phyloP scores from a whole-genome alignment of 176 grass and related monocot genomes.

The Oryza glumipatula region DNA sequence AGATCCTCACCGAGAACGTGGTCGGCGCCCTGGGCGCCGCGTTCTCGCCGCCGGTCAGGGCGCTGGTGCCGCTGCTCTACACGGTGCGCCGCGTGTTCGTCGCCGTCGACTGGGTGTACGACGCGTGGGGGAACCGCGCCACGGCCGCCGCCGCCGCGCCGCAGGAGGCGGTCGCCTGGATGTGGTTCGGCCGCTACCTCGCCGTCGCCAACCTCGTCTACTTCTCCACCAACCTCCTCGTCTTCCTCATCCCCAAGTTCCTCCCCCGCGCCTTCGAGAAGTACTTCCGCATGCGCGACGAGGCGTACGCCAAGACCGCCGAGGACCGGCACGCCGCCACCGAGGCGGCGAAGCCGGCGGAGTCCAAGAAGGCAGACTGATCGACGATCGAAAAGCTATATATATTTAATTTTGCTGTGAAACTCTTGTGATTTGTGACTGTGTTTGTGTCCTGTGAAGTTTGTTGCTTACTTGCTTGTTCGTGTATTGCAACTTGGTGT shows the following conservation, averaged over 20 bases:
- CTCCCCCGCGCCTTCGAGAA: constrained; percentile 74
- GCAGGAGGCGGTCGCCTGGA: constrained; percentile 60
- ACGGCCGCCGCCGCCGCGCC: neutral
- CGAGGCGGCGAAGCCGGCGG: neutral
- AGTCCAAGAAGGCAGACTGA: constrained; percentile 48
- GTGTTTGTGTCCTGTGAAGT: neutral
- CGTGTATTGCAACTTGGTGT: neutral
- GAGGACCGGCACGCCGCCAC: constrained; percentile 50
- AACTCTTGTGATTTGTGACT: neutral
- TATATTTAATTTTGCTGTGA: too few relatives aligned
- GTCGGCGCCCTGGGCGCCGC: constrained; percentile 52
- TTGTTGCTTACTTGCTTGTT: neutral
- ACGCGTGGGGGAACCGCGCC: constrained; percentile 50
- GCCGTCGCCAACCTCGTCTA: constrained; percentile 69
- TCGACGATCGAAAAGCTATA: too few relatives aligned
- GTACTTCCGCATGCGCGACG: constrained; percentile 73
- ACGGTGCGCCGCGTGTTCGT: constrained; percentile 81
- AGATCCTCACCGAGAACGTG: constrained; percentile 95
- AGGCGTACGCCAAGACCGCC: constrained; percentile 45
- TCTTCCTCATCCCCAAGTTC: constrained; percentile 81
- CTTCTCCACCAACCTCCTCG: constrained; percentile 81
- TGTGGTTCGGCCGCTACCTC: constrained; percentile 79
- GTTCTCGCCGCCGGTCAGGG: constrained; percentile 80
- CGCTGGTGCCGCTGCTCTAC: constrained; percentile 83
- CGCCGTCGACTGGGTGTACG: constrained; percentile 72